These are phyloP conservation scores for Amanita pseudoporphyria DNA, from an alignment of 768 basidiomycete species.

Conservation along the genomic window DNA sequence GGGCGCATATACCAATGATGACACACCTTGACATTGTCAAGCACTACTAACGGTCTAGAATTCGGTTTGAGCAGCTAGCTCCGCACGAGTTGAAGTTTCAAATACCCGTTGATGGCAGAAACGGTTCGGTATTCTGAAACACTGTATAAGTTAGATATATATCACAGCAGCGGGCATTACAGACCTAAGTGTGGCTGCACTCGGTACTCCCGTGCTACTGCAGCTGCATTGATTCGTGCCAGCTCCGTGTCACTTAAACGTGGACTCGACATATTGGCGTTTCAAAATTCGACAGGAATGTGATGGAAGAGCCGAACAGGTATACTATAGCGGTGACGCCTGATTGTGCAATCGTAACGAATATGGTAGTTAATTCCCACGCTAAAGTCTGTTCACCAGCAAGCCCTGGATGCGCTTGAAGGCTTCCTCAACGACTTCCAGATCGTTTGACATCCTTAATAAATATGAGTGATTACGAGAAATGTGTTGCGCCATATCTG, in stretches of 20 bases:
- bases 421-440: background rate
- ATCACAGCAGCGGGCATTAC: constrained; percentile 17
- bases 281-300: background rate
- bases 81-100: constrained; percentile 1
- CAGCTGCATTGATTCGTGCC: constrained; percentile 78
- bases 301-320: background rate
- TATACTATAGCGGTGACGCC: background rate
- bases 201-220: constrained; percentile 81
- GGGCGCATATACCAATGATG: constrained; percentile 2
- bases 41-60: constrained; percentile 80
- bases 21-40: constrained; percentile 95
- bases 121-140: constrained; percentile 90
- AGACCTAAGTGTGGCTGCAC: constrained; percentile 85
- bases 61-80: constrained; percentile 9
- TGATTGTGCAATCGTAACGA: background rate
- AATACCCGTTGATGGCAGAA: constrained; percentile 91
- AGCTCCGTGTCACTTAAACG: constrained; percentile 65
- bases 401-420: background rate
- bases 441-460: constrained; percentile 7
- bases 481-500: background rate
- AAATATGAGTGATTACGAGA: background rate
- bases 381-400: background rate
- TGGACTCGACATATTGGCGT: constrained; percentile 36
- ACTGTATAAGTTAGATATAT: background rate
- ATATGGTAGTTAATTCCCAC: constrained; percentile 4